A percentile compares a stretch with the other conserved stretches of the same genome.
Conservation (phyloP, 331 rosid genomes). For the Quercus lobata region DNA sequence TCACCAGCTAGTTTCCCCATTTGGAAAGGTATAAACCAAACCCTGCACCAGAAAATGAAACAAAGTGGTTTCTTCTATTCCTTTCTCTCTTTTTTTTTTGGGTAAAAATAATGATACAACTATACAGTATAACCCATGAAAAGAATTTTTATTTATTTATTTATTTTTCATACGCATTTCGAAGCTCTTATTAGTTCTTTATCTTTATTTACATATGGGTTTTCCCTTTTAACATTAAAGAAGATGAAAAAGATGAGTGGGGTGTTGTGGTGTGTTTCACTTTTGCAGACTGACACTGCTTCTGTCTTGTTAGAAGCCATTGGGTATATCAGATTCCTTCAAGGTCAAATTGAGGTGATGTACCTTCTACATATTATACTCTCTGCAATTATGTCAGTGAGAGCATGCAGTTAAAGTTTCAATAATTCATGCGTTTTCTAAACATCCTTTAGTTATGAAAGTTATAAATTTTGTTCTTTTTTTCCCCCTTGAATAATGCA, state of each 20-base stretch:
- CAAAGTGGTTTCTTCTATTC: neutral
- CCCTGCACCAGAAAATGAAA: neutral
- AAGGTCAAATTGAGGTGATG: conserved; percentile 85
- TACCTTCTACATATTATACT: conserved; percentile 28
- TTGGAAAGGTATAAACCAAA: conserved; percentile 69
- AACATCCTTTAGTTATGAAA: conserved; percentile 44
- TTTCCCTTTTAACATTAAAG: conserved; percentile 40
- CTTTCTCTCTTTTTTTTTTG: neutral
- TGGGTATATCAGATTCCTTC: conserved; percentile 82
- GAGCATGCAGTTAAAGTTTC: conserved; percentile 52
- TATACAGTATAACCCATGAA: conserved; percentile 11
- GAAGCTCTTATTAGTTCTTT: conserved; percentile 3
- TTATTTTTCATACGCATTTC: conserved; percentile 3
- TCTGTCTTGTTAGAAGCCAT: conserved; percentile 86
- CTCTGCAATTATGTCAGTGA: conserved; percentile 29
- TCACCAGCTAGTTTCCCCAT: conserved; percentile 90
- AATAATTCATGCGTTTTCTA: conserved; percentile 25
- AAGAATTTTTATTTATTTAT: neutral
- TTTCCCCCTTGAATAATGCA: conserved; percentile 30
- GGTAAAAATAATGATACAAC: too few relatives aligned
- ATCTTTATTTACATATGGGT: conserved; percentile 7
- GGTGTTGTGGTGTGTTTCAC: conserved; percentile 38
- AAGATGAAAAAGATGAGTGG: conserved; percentile 34
- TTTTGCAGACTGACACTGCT: conserved; percentile 98
- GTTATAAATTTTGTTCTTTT: conserved; percentile 23